phyloP scores from a whole-genome alignment of 441 rosid genomes.

The Syzygium malaccense region DNA sequence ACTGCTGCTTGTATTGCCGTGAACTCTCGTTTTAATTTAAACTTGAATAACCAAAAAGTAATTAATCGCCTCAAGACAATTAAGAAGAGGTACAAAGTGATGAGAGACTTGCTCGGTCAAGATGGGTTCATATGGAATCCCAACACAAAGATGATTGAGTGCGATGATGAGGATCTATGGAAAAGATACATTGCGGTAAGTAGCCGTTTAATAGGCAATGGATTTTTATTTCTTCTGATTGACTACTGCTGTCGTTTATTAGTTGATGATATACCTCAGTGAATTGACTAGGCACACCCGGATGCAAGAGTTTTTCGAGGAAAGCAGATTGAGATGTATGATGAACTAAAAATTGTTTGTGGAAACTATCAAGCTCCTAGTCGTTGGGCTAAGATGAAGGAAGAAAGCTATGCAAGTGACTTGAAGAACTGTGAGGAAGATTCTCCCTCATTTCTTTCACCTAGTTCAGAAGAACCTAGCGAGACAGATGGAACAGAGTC shows the following conservation, averaged over 20 bases:
- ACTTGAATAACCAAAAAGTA: conserved; percentile 74
- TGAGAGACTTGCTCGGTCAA: conserved; percentile 67
- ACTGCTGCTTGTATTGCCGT: conserved; percentile 73
- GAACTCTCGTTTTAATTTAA: conserved; percentile 56
- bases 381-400: conserved; percentile 63
- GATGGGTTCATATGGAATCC: conserved; percentile 83
- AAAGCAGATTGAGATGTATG: conserved; percentile 82
- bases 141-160: conserved; percentile 54
- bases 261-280: not conserved
- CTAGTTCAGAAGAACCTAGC: conserved; percentile 54
- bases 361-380: conserved; percentile 75
- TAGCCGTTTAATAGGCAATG: not conserved
- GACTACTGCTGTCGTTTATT: not conserved
- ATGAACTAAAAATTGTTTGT: conserved; percentile 75
- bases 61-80: conserved; percentile 83
- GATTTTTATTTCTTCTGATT: not conserved
- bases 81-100: conserved; percentile 79
- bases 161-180: conserved; percentile 74
- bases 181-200: conserved; percentile 71
- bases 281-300: conserved; percentile 48
- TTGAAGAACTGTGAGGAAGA: conserved; percentile 53
- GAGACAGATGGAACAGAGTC: conserved; percentile 87
- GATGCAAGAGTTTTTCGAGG: conserved; percentile 76
- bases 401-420: conserved; percentile 33
- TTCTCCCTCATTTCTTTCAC: conserved; percentile 53